Conservation (phyloP, 306 rosid species). For the Fagus sylvatica region DNA sequence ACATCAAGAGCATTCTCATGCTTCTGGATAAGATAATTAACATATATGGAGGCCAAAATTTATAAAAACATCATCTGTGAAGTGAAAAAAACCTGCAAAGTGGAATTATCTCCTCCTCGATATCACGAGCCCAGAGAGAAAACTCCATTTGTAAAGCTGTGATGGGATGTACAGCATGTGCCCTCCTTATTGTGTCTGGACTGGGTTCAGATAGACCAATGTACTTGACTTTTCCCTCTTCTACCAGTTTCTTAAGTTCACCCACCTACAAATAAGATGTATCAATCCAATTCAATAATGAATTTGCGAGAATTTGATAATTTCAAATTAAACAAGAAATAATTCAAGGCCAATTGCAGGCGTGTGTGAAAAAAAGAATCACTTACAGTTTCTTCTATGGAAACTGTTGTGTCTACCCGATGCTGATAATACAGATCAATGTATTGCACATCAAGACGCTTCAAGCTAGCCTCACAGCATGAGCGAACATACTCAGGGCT, state of each 20-base stretch:
- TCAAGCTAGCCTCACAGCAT: conserved; percentile 72
- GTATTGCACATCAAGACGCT: conserved; percentile 64
- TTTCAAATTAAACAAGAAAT: neutral
- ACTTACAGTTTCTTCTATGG: conserved; percentile 77
- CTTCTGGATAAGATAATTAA: too few species aligned
- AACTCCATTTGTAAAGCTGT: conserved; percentile 78
- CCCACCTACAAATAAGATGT: conserved; percentile 41
- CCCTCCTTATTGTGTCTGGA: conserved; percentile 76
- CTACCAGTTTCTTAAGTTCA: conserved; percentile 78
- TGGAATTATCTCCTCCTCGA: conserved; percentile 68
- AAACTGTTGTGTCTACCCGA: conserved; percentile 48
- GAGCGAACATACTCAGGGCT: conserved; percentile 69
- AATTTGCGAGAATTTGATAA: neutral
- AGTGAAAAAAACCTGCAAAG: conserved; percentile 57
- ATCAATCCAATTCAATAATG: neutral
- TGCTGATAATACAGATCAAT: conserved; percentile 86
- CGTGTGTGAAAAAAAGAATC: neutral
- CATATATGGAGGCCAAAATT: neutral
- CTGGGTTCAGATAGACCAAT: conserved; percentile 80
- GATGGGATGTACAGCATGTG: conserved; percentile 81
- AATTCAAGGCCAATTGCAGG: neutral
- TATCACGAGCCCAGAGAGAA: conserved; percentile 81
- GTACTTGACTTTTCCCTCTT: conserved; percentile 72
- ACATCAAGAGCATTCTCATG: neutral
- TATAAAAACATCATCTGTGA: neutral